phyloP scores from a whole-genome alignment of 2,329 filamentous ascomycete species.

The Alternaria sp. region DNA sequence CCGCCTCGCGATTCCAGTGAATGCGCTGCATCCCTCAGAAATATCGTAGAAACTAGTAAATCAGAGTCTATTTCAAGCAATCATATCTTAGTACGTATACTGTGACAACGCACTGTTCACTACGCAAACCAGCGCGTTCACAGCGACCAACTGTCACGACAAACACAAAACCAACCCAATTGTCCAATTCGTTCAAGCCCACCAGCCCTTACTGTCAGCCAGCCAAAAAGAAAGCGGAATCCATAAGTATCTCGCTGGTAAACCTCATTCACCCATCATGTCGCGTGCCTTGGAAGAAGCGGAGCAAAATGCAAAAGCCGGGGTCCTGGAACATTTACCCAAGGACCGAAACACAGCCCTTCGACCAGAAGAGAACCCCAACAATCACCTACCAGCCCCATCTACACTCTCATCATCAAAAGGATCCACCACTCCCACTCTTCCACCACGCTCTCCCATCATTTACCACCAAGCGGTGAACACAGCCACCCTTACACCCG shows the following conservation, averaged over 20 bases:
- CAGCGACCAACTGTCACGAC: neutral
- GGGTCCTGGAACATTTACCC: neutral
- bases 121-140: neutral
- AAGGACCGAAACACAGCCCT: neutral
- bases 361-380: neutral
- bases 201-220: neutral
- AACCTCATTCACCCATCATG: neutral
- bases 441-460: neutral
- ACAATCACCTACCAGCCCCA: neutral
- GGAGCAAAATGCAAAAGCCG: neutral
- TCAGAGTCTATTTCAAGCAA: neutral
- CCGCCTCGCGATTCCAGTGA: neutral
- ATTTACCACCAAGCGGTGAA: neutral
- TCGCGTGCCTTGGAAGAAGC: neutral
- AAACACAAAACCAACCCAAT: neutral
- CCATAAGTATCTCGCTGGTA: neutral
- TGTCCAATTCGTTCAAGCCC: neutral
- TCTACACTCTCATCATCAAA: neutral
- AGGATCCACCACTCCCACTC: neutral
- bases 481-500: neutral
- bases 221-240: neutral
- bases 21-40: neutral
- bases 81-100: too few species aligned
- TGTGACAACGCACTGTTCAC: neutral
- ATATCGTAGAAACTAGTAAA: neutral